Conservation (phyloP, 129 eudicot genomes). For the Smallanthus sonchifolius region DNA sequence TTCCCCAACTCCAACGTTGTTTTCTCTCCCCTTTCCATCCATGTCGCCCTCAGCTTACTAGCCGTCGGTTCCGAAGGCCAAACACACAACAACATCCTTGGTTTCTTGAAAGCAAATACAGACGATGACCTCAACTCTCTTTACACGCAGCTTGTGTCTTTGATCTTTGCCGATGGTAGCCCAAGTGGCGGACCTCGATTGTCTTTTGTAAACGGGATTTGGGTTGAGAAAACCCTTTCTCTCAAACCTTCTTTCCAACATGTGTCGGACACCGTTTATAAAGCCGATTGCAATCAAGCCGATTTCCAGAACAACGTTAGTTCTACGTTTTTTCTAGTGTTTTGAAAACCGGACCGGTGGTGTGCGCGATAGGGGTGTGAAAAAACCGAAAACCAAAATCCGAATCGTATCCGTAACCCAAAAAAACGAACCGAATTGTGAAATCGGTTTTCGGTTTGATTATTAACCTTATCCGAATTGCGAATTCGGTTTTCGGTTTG, state of each 20-base stretch:
- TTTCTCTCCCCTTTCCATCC: slow-evolving; percentile 26
- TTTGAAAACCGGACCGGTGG: too few species aligned
- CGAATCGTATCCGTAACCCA: too few species aligned
- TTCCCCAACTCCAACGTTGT: slow-evolving; percentile 15
- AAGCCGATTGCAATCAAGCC: slow-evolving; percentile 46
- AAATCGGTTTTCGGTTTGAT: too few species aligned
- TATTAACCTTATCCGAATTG: too few species aligned
- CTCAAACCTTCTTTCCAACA: slow-evolving; percentile 41
- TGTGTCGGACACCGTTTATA: slow-evolving; percentile 40
- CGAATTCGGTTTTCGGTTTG: too few species aligned
- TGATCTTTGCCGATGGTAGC: slow-evolving; percentile 48
- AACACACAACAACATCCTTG: slow-evolving; percentile 47
- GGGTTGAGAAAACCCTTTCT: not conserved
- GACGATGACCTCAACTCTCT: slow-evolving; percentile 44
- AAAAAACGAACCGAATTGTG: too few species aligned
- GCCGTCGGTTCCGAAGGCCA: slow-evolving; percentile 55
- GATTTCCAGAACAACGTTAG: slow-evolving; percentile 64
- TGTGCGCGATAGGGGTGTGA: too few species aligned
- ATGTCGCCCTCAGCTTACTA: slow-evolving; percentile 46
- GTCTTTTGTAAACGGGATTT: slow-evolving; percentile 41
- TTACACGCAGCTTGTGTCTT: slow-evolving; percentile 38
- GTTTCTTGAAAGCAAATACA: slow-evolving; percentile 47
- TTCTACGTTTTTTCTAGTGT: not conserved
- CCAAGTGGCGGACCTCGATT: slow-evolving; percentile 54
- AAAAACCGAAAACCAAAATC: too few species aligned